A percentile compares a stretch with the other conserved stretches of the same genome.
These are phyloP conservation scores for Neurospora sp. DNA, from an alignment of 495 filamentous ascomycete species.

Conservation along the genomic window DNA sequence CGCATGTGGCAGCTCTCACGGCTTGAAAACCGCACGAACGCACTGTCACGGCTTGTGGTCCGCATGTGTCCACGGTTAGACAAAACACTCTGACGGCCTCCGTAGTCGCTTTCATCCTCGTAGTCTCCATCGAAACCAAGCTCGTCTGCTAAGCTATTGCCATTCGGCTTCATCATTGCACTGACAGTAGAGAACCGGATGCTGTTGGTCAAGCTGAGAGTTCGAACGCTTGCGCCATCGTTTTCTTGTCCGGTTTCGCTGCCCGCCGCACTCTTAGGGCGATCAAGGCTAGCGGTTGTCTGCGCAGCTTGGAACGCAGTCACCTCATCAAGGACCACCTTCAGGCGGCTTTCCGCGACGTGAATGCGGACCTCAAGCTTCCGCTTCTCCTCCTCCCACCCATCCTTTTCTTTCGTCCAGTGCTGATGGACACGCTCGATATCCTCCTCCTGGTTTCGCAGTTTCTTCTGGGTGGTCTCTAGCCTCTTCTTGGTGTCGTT, in stretches of 20 bases:
- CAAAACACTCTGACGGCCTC: conserved; percentile 44
- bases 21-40: neutral
- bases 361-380: conserved; percentile 75
- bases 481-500: conserved; percentile 69
- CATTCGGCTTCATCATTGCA: conserved; percentile 45
- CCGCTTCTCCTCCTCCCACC: conserved; percentile 72
- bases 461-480: conserved; percentile 66
- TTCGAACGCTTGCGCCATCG: conserved; percentile 68
- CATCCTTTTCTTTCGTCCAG: conserved; percentile 73
- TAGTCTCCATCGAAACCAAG: conserved; percentile 74
- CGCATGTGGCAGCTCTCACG: conserved; percentile 16
- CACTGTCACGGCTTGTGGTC: conserved; percentile 22
- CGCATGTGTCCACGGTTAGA: conserved; percentile 31
- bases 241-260: conserved; percentile 45
- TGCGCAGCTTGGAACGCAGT: conserved; percentile 59
- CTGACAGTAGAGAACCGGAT: conserved; percentile 62
- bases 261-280: conserved; percentile 41
- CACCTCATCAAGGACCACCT: conserved; percentile 74
- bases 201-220: conserved; percentile 67
- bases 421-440: conserved; percentile 61
- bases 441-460: conserved; percentile 76
- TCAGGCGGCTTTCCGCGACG: conserved; percentile 76
- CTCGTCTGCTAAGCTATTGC: conserved; percentile 80
- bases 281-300: conserved; percentile 26
- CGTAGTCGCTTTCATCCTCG: conserved; percentile 47